Evolutionary conservation across 768 basidiomycete genomes (phyloP), one percentile per base, ranked within the genome.

Genomic region (Lentinula sp.): DNA sequence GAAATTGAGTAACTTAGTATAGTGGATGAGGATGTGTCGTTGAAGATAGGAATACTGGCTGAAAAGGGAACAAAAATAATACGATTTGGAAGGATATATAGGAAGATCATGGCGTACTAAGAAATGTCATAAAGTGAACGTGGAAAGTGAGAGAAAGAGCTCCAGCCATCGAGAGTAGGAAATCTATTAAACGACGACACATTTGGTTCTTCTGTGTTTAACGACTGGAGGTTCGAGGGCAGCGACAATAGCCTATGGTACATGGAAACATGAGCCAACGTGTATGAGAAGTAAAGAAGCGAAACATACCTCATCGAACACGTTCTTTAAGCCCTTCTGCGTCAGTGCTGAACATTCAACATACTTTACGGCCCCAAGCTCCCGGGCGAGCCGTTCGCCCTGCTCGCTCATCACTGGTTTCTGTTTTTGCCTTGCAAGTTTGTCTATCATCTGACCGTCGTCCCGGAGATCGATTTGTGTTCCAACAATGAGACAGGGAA

Each of bases 241-340:
- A 68, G 96, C 96, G 62, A 98, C 97, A 70, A 99, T 98, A 58
- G 97, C 97, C 95, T 95, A 72, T 28, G 39, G 49, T 52, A 49
- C 18, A 15, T 55, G 23, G 48, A 48, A 23, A 57, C 10, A 28
- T 57, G 15, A 57, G 45, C 45, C 13, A 20, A 50, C 9, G 45
- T 33, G 20, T 35, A 42, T 6, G 23, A 46, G 55, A 54, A 54
- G 55, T 32, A 33, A n/a, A 50, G 52, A 51, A 35, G 39, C 18
- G 43, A 52, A 52, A 56, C 89, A 72, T 73, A 93, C 95, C 90
- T 99, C 97, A 73, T 99, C 97, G 73, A 99, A 99, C 64, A 99
- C 97, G 74, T 98, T 98, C 90, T 99, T 99, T 75, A 99, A 76
- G 33, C 97, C 97, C 83, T 95, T 94, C 83, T 99, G 97, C 67